Percentiles rank a stretch among this genome's conserved stretches.
These are phyloP conservation scores for Penicillium chermesinum DNA, from an alignment of 495 filamentous ascomycete species.

Conservation along the genomic window DNA sequence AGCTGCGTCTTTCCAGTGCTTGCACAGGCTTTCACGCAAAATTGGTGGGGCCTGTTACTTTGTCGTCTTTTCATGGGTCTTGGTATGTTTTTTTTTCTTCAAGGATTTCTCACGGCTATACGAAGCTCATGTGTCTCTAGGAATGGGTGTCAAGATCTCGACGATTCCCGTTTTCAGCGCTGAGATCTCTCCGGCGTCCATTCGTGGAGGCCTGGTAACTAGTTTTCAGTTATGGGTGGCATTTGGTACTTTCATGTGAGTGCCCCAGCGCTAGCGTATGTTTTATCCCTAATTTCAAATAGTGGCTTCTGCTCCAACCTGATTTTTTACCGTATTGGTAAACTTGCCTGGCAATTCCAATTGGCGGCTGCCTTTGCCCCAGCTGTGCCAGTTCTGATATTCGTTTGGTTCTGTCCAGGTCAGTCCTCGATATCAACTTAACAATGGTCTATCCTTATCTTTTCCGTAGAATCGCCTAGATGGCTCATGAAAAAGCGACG, in stretches of 20 bases:
- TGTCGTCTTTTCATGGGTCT: constrained; percentile 51
- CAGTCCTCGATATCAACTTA: neutral
- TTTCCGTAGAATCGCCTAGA: constrained; percentile 49
- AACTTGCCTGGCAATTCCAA: constrained; percentile 55
- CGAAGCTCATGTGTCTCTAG: constrained; percentile 30
- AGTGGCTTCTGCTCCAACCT: constrained; percentile 41
- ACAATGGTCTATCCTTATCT: neutral
- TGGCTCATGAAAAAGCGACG: constrained; percentile 60
- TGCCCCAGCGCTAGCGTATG: constrained; percentile 41
- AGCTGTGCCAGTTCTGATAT: constrained; percentile 55
- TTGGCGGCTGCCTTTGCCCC: constrained; percentile 61
- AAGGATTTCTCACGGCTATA: too few relatives aligned
- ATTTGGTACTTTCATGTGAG: constrained; percentile 56
- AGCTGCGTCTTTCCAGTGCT: constrained; percentile 50
- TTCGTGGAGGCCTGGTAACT: constrained; percentile 58
- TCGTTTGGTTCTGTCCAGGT: constrained; percentile 58
- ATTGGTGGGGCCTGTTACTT: constrained; percentile 53
- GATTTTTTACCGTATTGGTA: constrained; percentile 9
- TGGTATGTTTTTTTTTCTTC: constrained; percentile 4
- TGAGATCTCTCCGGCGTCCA: constrained; percentile 52
- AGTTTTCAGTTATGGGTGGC: constrained; percentile 50
- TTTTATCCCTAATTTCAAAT: constrained; percentile 22
- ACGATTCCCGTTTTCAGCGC: constrained; percentile 58
- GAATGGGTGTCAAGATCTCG: constrained; percentile 59
- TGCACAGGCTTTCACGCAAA: constrained; percentile 48